A percentile compares a stretch with the other conserved stretches of the same genome.
phyloP scores from a whole-genome alignment of 345 rosid genomes.

The Brassica nigra region DNA sequence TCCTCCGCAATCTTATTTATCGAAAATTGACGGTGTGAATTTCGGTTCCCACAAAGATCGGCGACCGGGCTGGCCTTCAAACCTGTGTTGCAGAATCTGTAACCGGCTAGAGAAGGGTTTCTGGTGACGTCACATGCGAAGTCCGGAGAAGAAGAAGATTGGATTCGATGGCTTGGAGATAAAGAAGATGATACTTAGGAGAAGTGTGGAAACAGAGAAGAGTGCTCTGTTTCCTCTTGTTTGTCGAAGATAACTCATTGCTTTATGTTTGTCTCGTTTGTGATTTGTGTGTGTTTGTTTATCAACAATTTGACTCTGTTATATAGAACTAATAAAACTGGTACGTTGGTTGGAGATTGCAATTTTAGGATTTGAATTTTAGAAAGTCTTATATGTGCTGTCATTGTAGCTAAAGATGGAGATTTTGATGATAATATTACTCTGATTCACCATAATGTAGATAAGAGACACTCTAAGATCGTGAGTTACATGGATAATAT shows the following conservation, averaged over 20 bases:
- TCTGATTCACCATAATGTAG: no score
- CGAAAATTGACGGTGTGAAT: no score
- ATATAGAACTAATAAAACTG: background rate
- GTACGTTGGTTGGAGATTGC: background rate
- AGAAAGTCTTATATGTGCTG: background rate
- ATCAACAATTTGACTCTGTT: background rate
- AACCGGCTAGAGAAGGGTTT: slow-evolving; percentile 44
- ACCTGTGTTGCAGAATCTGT: slow-evolving; percentile 38
- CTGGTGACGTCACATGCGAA: slow-evolving; percentile 66
- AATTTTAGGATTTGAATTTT: background rate
- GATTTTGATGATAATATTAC: no score
- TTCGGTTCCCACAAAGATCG: background rate
- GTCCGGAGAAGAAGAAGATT: slow-evolving; percentile 47
- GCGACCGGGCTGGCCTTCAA: background rate
- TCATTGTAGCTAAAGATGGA: background rate
- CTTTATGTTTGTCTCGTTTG: background rate
- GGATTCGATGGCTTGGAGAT: slow-evolving; percentile 25
- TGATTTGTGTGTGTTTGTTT: background rate
- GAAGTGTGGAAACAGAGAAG: slow-evolving; percentile 43
- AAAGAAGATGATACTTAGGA: slow-evolving; percentile 29
- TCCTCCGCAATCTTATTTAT: no score
- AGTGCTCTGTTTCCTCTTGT: slow-evolving; percentile 14
- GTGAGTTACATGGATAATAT: no score
- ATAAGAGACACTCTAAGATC: no score
- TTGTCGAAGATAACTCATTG: slow-evolving; percentile 7